Conservation (phyloP, 2,329 filamentous ascomycete species). For the Alternaria gansuensis region DNA sequence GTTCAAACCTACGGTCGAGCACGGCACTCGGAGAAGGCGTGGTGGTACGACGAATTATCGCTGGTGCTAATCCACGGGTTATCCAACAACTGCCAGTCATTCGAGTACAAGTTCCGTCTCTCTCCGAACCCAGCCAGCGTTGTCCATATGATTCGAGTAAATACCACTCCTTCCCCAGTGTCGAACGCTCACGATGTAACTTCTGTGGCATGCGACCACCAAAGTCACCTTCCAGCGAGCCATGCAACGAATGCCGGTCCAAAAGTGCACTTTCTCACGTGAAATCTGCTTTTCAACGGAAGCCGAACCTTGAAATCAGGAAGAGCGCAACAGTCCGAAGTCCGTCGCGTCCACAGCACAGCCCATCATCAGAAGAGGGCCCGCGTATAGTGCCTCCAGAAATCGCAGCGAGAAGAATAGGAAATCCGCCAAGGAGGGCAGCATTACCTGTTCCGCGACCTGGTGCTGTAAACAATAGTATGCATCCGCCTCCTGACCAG, state of each 20-base stretch:
- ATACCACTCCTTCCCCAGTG: conserved; percentile 32
- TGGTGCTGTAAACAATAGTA: not conserved
- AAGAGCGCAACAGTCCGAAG: not conserved
- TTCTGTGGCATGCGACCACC: conserved; percentile 29
- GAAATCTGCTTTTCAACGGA: not conserved
- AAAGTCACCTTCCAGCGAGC: conserved; percentile 14
- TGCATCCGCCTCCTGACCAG: not conserved
- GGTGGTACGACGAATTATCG: not conserved
- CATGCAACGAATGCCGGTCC: conserved; percentile 28
- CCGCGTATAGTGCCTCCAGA: conserved; percentile 22
- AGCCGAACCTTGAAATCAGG: not conserved
- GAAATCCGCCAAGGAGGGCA: conserved; percentile 25
- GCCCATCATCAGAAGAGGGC: conserved; percentile 14
- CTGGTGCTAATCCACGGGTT: not conserved
- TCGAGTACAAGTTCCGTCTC: conserved; percentile 17
- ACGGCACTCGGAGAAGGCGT: conserved; percentile 12
- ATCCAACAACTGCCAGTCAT: conserved; percentile 4
- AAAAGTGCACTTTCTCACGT: conserved; percentile 26
- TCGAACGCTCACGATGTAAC: conserved; percentile 28
- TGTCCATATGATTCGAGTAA: conserved; percentile 32
- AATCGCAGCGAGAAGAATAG: conserved; percentile 20
- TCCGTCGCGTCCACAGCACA: conserved; percentile 2
- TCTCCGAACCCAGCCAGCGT: conserved; percentile 13
- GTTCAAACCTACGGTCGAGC: not conserved
- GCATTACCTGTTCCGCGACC: conserved; percentile 13